phyloP scores from a whole-genome alignment of 495 filamentous ascomycete genomes.

The Annulohypoxylon moriforme region DNA sequence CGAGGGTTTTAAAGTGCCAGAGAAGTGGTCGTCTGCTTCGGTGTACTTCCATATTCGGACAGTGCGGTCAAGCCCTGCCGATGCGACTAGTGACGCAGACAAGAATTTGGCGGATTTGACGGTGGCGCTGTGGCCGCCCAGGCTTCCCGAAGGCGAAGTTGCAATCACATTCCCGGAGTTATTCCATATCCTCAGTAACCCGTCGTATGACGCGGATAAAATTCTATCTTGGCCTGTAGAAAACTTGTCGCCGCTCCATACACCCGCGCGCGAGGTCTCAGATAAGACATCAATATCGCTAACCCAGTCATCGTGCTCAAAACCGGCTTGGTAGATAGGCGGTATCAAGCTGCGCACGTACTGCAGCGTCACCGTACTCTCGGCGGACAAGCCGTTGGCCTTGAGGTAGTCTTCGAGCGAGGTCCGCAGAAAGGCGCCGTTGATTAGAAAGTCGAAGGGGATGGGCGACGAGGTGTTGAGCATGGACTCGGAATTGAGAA shows the following conservation, averaged over 20 bases:
- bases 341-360: slow-evolving; percentile 93
- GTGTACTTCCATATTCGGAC: slow-evolving; percentile 89
- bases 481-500: slow-evolving; percentile 87
- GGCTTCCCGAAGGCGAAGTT: slow-evolving; percentile 69
- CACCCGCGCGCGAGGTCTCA: slow-evolving; percentile 68
- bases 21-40: slow-evolving; percentile 68
- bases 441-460: slow-evolving; percentile 95
- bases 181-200: slow-evolving; percentile 87
- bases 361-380: slow-evolving; percentile 86
- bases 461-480: slow-evolving; percentile 80
- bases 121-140: slow-evolving; percentile 77
- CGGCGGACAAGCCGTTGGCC: slow-evolving; percentile 84
- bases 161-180: slow-evolving; percentile 81
- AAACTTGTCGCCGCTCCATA: slow-evolving; percentile 61
- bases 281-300: slow-evolving; percentile 89
- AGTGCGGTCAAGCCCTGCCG: slow-evolving; percentile 82
- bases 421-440: slow-evolving; percentile 87
- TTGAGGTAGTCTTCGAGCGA: slow-evolving; percentile 90
- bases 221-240: slow-evolving; percentile 67
- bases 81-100: slow-evolving; percentile 78
- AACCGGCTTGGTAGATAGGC: slow-evolving; percentile 84
- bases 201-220: slow-evolving; percentile 91
- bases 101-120: slow-evolving; percentile 86
- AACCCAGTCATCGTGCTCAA: slow-evolving; percentile 97
- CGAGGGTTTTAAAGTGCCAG: slow-evolving; percentile 74